Base-by-base conservation (phyloP, 1,284 basidiomycete species). In the Papiliotrema fonsecae region DNA sequence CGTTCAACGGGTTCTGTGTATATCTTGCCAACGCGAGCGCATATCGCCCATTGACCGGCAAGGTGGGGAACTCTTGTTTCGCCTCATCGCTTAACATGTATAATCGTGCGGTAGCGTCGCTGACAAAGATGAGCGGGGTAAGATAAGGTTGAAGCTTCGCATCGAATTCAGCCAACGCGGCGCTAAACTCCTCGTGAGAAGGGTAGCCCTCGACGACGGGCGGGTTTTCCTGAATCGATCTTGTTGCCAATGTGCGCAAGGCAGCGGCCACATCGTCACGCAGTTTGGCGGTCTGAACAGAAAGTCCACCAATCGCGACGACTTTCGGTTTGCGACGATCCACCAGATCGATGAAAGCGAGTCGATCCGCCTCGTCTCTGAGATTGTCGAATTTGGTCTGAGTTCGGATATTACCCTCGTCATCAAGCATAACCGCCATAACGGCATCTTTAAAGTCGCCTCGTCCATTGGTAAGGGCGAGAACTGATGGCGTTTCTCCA, bases 21-120 rank as follows among this genome's bases (percentile, higher is more conserved):
- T 96, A 98, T 49, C 96, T 83, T 35, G 93, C 93, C 56, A 99
- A 75, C 42, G 88, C 97, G 40, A 98, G 80, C 60, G 94, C 97
- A 69, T 97, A 99, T 69, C 89, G 87, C n/a, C 85, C 87, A 42
- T 87, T 84, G 16, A 82, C 75, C 1, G 85, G 84, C 37, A 97
- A 76, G 1, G 86, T 80, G 36, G 85, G 84, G 68, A 91, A 93
- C 73, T 99, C 96, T 50, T 84, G 83, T 31, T 80, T 78, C 0
- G 90, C 91, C 36, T 93, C 85, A 55, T 83, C 81, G 64, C 88
- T 93, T 67, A 92, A 85, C 75, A 94, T 92, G 74, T 91, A 98
- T 45, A 97, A 82, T 40, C 93, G 82, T 4, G 96, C 96, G 24
- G 96, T 86, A 53, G 96, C 90, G 69, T 99, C 96, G 46, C 82